Conservation (phyloP, 2,329 filamentous ascomycete genomes). For the Diaporthe sp. region DNA sequence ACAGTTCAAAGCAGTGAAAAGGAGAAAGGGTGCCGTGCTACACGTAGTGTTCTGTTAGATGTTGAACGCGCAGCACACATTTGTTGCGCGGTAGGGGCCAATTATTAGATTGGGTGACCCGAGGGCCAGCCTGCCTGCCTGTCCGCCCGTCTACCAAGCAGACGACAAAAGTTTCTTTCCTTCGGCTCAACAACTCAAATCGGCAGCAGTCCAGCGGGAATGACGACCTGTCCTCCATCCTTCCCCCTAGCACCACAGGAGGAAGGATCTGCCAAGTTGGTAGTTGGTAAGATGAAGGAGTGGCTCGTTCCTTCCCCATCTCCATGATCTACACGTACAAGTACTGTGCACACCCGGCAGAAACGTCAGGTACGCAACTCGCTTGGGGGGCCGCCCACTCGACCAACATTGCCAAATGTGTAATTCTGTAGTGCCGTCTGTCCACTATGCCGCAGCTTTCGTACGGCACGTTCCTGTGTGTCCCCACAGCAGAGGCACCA, state of each 20-base stretch:
- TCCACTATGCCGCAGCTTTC: not conserved
- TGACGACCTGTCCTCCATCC: not conserved
- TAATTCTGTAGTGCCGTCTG: not conserved
- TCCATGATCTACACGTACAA: not conserved
- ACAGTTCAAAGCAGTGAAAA: not conserved
- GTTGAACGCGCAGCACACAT: not conserved
- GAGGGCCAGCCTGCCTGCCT: not conserved
- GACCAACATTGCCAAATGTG: conserved; percentile 6
- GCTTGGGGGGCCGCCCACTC: not conserved
- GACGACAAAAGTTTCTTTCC: not conserved
- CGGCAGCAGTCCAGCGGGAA: not conserved
- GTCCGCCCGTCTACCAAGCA: not conserved
- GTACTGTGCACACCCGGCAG: conserved; percentile 1
- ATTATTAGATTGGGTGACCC: not conserved
- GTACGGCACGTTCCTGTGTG: conserved; percentile 4
- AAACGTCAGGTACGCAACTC: not conserved
- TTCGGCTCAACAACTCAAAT: not conserved
- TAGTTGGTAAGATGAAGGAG: conserved; percentile 26
- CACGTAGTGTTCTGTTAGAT: not conserved
- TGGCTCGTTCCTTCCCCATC: not conserved
- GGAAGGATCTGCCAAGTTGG: conserved; percentile 24
- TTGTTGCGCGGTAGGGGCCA: not conserved
- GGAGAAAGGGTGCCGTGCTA: not conserved
- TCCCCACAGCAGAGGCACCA: not conserved
- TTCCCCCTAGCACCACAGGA: conserved; percentile 17